Base-by-base conservation (phyloP, 2,329 filamentous ascomycete genomes). In the Incumbomyces lentus region DNA sequence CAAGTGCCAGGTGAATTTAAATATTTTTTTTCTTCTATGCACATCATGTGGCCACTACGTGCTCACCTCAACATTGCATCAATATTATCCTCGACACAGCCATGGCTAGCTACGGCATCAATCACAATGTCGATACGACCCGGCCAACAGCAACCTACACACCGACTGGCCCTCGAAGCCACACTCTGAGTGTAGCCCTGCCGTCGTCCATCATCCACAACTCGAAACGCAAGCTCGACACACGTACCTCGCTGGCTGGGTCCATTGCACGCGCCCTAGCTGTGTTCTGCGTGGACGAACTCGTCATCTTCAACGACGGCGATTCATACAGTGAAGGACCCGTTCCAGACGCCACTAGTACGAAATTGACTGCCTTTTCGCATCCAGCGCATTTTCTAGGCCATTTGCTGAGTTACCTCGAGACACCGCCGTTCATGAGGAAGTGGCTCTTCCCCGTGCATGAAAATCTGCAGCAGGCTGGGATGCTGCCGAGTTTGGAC, bases 201-300 rank as follows among this genome's bases (percentile, higher is more conserved):
- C 84, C 86, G 1, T 84, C 82, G 30, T 90, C 84, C 60, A 78
- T 92, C 37, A 74, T 90, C 32, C 41, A 40, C 55, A 88, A 84
- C 60, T 79, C 81, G 32, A 71, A 78, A 48, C 31, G 41, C 41
- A 84, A 81, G 8, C 78, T 82, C 52, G 86, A 93, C 50, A 81
- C 86, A 60, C 82, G 86, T 60, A 86, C 82, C 31, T 73, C 75
- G 40, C 72, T 84, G 40, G 82, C 81, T 1, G 84, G 83, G 6
- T 81, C 83, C 53, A 81, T 94, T 44, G 86, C 86, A 5, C 84
- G 87, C 44, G 85, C 86, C 30, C 75, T 87, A 43, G 83, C 85
- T 51, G 82, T 93, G 52, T 93, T 92, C 66, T 82, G 78, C 58
- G 75, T 94, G 55, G 87, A 94, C 61, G 87, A 94, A 66, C 74